Conservation (phyloP, 129 eudicot species). For the Artemisia argyi region DNA sequence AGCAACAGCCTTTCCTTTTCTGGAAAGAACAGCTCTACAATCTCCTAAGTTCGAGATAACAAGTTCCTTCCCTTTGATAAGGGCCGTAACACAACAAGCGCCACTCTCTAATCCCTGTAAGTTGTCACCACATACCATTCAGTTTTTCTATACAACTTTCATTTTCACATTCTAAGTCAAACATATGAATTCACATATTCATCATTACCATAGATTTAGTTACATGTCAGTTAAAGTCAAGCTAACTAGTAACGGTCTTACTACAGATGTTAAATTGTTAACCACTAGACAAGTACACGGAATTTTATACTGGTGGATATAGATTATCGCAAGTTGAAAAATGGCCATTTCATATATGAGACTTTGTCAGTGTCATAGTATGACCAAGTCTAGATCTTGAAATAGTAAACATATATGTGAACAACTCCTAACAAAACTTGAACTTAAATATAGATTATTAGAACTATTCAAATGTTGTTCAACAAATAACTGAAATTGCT, state of each 20-base stretch:
- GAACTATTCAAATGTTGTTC: constrained; percentile 32
- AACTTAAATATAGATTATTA: constrained; percentile 3
- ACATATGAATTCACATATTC: constrained; percentile 3
- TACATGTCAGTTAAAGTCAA: neutral
- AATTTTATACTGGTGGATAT: neutral
- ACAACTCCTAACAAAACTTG: constrained; percentile 25
- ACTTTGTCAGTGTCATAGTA: too few relatives aligned
- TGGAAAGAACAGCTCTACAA: constrained; percentile 86
- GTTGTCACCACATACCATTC: constrained; percentile 1
- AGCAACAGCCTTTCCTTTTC: constrained; percentile 69
- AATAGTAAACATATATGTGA: constrained; percentile 34
- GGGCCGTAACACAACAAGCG: constrained; percentile 80
- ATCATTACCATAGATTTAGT: neutral
- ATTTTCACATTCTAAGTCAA: constrained; percentile 9
- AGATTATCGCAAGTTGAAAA: neutral
- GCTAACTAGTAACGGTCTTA: too few relatives aligned
- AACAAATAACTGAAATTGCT: constrained; percentile 23
- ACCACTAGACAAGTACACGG: constrained; percentile 10
- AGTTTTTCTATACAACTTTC: neutral
- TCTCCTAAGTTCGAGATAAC: constrained; percentile 82
- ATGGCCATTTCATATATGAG: constrained; percentile 13
- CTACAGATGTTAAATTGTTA: neutral
- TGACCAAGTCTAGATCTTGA: constrained; percentile 42
- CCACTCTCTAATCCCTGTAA: constrained; percentile 85
- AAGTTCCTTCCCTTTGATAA: constrained; percentile 70